Base-by-base conservation (phyloP, 2,329 filamentous ascomycete species). In the Scedosporium minutisporum region DNA sequence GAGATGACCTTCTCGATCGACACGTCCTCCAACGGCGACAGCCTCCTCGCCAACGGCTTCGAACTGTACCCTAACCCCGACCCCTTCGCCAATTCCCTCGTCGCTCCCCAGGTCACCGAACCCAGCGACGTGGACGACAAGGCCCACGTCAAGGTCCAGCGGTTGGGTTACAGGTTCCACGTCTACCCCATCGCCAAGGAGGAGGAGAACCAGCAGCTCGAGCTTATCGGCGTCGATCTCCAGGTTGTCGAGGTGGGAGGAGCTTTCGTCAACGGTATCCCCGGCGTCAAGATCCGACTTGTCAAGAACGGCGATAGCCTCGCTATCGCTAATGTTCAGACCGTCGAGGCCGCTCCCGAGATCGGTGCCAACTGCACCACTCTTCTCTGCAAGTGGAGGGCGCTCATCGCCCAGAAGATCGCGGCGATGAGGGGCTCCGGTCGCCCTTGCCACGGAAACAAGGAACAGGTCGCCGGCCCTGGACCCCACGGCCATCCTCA, bases 171-270 rank as follows among this genome's bases (percentile, higher is more conserved):
- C 68, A 76, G 76, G 63, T 70, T 84, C 38, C 72, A 75, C 55
- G 73, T 77, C 23, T 73, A 72, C 41, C 74, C 74, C 21, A 71
- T 74, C 61, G 76, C 80, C 65, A 75, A 78, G 57, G 77, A 81
- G 41, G 79, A 83, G 63, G 77, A 80, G 59, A 76, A 81, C 9
- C 79, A 81, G 65, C 73, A 77, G 61, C 71, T 86, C 53, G 77
- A 82, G 63, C 71, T 87, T 3, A 71, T 87, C 61, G 71, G 76
- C 44, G 69, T 88, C 63, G 77, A 82, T 65, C 73, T 89, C 44
- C 78, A 84, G 66, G 80, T 89, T 65, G 78, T 86, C 64, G 80
- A 86, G 70, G 81, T 89, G 27, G 83, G 82, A 63, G 73, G 78
- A 61, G 74, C 77, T 53, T 84, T 85, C 64, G 72, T 88, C 62